These are phyloP conservation scores for Pseudocohnilembus persalinus DNA, from an alignment of 169 alveolate genomes.

Conservation along the genomic window DNA sequence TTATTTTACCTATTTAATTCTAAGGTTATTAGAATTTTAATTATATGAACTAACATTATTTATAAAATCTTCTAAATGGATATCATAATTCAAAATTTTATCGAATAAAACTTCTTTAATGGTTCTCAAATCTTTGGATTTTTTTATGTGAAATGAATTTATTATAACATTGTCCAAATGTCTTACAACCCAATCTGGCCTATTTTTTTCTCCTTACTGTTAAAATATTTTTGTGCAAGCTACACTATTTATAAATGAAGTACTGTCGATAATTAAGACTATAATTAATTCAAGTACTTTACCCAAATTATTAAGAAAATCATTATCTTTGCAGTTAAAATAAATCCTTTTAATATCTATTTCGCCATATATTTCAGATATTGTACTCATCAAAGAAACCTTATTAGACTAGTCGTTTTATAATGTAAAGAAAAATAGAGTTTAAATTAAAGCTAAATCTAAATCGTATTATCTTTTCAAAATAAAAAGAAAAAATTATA, in stretches of 20 bases:
- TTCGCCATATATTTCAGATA: not conserved
- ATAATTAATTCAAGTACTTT: constrained; percentile 6
- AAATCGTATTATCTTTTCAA: not conserved
- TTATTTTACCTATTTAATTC: not conserved
- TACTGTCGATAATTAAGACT: not conserved
- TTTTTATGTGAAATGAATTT: constrained; percentile 11
- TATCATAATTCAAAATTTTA: constrained; percentile 25
- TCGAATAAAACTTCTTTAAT: constrained; percentile 13
- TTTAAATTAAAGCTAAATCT: constrained; percentile 22
- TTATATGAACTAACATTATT: not conserved
- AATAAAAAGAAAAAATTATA: too few relatives aligned
- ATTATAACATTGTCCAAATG: constrained; percentile 11
- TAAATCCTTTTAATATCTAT: constrained; percentile 18
- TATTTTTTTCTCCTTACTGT: constrained; percentile 1
- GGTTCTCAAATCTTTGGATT: constrained; percentile 16
- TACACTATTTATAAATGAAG: constrained; percentile 2
- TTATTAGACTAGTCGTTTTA: not conserved
- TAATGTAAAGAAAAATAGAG: not conserved
- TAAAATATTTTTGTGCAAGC: constrained; percentile 10
- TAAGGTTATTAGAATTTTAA: not conserved
- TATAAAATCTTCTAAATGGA: constrained; percentile 15
- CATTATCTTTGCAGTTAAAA: constrained; percentile 2
- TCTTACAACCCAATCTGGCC: not conserved
- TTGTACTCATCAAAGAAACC: constrained; percentile 12
- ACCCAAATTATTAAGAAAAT: constrained; percentile 1